Base-by-base conservation (phyloP, 768 basidiomycete species). In the Tulasnella calospora region DNA sequence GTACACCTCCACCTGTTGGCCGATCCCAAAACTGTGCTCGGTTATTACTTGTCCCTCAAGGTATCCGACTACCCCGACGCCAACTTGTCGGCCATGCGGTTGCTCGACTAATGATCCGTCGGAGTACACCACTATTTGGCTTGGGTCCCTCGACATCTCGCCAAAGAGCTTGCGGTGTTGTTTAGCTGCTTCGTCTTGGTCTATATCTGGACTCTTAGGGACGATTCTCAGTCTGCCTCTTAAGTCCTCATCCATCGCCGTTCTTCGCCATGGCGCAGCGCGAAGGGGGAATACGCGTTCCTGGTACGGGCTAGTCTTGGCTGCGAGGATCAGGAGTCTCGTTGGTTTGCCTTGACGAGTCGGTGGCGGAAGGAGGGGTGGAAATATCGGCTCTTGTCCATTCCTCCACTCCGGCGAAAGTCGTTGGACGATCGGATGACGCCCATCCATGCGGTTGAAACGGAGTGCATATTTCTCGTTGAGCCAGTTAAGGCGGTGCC, bases 71-170 rank as follows among this genome's bases (percentile, higher is more conserved):
- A 30, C 19, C 73, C 40, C 81, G 21, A 78, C 10, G 40, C 79
- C 81, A 3, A 79, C 81, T 0, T 79, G 78, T 3, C 46, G 38
- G 35, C 77, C 15, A 4, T 74, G 2, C 1, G 33, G 15, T 12
- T 40, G 40, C 19, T 61, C 57, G 9, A 74, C 30, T 47, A 33
- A 41, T 19, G 81, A 81, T 6, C 81, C 81, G 57, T 81, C 81
- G 19, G 81, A 23, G 71, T 81, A 81, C 33, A 74, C 27, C 21
- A 73, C 0, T 6, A 79, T 47, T 6, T 80, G 57, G 21, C 33
- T 36, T 33, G 44, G 33, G 21, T 79, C 35, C 23, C 15, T 9
- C 17, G 47, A 30, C 13, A 40, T 40, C 8, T 40, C 40, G 8
- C 13, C 40, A 40, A 40, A 40, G 40, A 40, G 13, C 13, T 12